Percentiles rank a stretch among this genome's conserved stretches.
phyloP scores from a whole-genome alignment of 78 protist species.

The Dictyostelium brefeldianum region DNA sequence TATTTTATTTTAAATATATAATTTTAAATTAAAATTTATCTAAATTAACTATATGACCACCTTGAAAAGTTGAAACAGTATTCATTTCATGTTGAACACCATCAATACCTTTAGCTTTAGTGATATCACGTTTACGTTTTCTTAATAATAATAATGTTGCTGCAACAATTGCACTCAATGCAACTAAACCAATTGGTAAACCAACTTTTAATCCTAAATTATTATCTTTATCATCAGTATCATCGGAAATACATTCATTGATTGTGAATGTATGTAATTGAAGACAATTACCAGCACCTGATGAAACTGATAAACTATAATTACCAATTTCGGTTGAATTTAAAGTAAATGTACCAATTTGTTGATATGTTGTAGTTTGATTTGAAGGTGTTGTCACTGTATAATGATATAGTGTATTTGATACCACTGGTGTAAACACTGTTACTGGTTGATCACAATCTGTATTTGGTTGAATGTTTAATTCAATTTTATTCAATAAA shows the following conservation, averaged over 20 bases:
- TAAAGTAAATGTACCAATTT: background rate
- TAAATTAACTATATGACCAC: background rate
- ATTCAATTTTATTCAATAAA: background rate
- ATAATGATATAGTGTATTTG: background rate
- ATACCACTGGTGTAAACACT: background rate
- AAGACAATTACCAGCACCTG: background rate
- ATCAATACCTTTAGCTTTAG: background rate
- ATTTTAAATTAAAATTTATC: slow-evolving; percentile 11
- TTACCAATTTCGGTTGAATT: background rate
- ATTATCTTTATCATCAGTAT: background rate
- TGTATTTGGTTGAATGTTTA: background rate
- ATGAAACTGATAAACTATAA: background rate
- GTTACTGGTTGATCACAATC: background rate
- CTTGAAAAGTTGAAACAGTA: background rate
- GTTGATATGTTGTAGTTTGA: background rate
- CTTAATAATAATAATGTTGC: background rate
- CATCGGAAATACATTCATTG: background rate
- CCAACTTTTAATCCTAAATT: background rate
- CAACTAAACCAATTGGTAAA: background rate
- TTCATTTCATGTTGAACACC: background rate
- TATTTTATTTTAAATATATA: too few relatives aligned
- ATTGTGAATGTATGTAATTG: background rate
- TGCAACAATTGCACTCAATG: background rate
- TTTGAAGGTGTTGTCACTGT: background rate
- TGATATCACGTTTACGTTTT: background rate